A percentile compares a stretch with the other conserved stretches of the same genome.
phyloP scores from a whole-genome alignment of 805 yeast species.

The Suhomyces prunicola region DNA sequence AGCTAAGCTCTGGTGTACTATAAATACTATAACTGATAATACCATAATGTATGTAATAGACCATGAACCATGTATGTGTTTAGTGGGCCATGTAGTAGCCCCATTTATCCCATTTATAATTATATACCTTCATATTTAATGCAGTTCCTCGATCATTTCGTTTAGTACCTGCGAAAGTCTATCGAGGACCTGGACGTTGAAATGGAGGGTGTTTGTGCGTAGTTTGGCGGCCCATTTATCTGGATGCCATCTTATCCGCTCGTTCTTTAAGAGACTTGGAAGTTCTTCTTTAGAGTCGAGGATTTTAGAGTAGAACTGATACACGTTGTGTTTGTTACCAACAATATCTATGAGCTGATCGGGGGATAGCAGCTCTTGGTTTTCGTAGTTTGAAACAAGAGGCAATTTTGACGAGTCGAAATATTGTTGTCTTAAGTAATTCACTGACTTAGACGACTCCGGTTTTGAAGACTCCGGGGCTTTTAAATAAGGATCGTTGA shows the following conservation, averaged over 20 bases:
- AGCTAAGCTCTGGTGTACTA: slow-evolving; percentile 1
- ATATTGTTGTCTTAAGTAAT: slow-evolving; percentile 4
- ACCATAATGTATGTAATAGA: background rate
- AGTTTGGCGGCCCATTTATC: slow-evolving; percentile 49
- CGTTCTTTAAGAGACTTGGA: slow-evolving; percentile 35
- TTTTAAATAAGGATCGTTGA: slow-evolving; percentile 29
- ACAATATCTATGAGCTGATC: slow-evolving; percentile 15
- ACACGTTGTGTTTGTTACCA: slow-evolving; percentile 19
- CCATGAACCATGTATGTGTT: too few relatives aligned
- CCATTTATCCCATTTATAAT: too few relatives aligned
- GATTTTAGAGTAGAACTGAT: slow-evolving; percentile 26
- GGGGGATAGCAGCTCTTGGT: slow-evolving; percentile 5
- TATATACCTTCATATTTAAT: background rate
- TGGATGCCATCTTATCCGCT: slow-evolving; percentile 70
- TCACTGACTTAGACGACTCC: background rate
- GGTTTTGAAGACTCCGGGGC: background rate
- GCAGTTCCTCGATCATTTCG: slow-evolving; percentile 18
- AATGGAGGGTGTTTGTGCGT: slow-evolving; percentile 5
- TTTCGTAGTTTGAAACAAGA: slow-evolving; percentile 9
- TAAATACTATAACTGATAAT: background rate
- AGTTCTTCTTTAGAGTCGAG: slow-evolving; percentile 13
- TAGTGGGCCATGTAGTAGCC: too few relatives aligned
- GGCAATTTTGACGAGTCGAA: slow-evolving; percentile 7
- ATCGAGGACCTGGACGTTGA: slow-evolving; percentile 28
- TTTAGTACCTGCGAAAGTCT: slow-evolving; percentile 32